A percentile compares a stretch with the other conserved stretches of the same genome.
Conservation (phyloP, 1,139 yeast species). For the Diutina neorugosa region DNA sequence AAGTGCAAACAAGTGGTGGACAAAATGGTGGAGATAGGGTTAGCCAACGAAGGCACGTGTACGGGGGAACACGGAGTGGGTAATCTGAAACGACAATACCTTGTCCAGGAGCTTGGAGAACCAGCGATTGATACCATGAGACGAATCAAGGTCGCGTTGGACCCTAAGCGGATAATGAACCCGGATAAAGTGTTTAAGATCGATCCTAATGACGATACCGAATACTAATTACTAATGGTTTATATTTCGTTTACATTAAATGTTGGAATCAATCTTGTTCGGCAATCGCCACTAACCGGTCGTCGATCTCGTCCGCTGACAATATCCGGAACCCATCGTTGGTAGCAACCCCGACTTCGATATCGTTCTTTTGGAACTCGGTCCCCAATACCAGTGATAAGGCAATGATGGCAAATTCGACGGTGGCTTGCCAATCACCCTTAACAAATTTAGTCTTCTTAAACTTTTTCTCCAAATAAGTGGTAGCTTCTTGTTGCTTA, state of each 20-base stretch:
- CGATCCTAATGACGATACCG: background rate
- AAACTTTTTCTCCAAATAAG: slow-evolving; percentile 82
- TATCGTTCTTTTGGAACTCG: slow-evolving; percentile 85
- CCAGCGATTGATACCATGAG: slow-evolving; percentile 45
- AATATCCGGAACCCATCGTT: slow-evolving; percentile 57
- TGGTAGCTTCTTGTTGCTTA: slow-evolving; percentile 90
- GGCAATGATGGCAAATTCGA: slow-evolving; percentile 80
- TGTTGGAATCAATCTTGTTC: slow-evolving; percentile 70
- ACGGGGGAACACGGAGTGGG: slow-evolving; percentile 61
- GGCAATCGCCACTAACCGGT: slow-evolving; percentile 84
- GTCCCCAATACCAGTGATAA: slow-evolving; percentile 81
- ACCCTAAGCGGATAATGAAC: slow-evolving; percentile 33
- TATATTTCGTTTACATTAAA: background rate
- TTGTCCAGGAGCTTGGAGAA: slow-evolving; percentile 38
- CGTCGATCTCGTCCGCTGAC: slow-evolving; percentile 82
- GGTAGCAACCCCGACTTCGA: slow-evolving; percentile 87
- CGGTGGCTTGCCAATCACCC: slow-evolving; percentile 84
- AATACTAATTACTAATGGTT: background rate
- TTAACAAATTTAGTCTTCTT: slow-evolving; percentile 62
- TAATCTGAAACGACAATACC: slow-evolving; percentile 38
- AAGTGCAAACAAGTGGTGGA: slow-evolving; percentile 39
- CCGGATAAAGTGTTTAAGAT: slow-evolving; percentile 4
- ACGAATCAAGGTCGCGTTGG: slow-evolving; percentile 39
- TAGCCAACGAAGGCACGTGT: slow-evolving; percentile 47
- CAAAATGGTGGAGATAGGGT: slow-evolving; percentile 58